Evolutionary conservation across 345 rosid genomes (phyloP), one percentile per base, ranked within the genome.

Genomic region (Passiflora organensis): DNA sequence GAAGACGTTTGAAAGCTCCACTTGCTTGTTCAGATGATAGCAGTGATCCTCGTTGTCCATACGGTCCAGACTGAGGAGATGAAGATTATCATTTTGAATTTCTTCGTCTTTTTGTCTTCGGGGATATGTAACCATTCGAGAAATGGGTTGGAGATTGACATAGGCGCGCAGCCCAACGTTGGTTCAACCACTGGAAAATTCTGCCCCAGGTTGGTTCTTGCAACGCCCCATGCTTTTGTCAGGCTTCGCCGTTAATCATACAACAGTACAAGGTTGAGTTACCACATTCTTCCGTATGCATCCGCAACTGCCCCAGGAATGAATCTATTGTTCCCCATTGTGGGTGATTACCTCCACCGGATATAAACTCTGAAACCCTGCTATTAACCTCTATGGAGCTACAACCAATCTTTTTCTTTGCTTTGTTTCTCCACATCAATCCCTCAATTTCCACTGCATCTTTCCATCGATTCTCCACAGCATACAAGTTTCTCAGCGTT

Each of bases 351-450:
- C 72, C 72, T 55, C 78, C 78, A 55, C 94, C 94, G 53, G 90
- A 77, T 36, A 80, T 63, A 53, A 85, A 85, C 73, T 83, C 85
- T 0, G 74, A 81, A 64, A 79, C 82, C 28, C 45, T 50, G 57
- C 71, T 70, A 55, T 74, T 66, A 54, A 85, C 47, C 71, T 88
- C 90, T 60, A 85, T 78, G 51, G 69, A 63, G 63, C 96, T 89
- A 63, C 81, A 74, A 13, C 96, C 91, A 5, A 72, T 82, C 64
- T 82, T 89, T 65, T 89, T 81, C 69, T 65, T 80, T 5, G 79
- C 81, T 21, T 81, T 76, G 11, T 66, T 83, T 65, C 67, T 76
- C 68, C 81, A 77, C 95, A 89, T 85, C 62, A 77, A 44, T 47
- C 56, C 58, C 56, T 81, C 77, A n/a, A 85, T 70, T 48, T 67